phyloP scores from a whole-genome alignment of 495 filamentous ascomycete genomes.

The Hypoxylon cercidicola region DNA sequence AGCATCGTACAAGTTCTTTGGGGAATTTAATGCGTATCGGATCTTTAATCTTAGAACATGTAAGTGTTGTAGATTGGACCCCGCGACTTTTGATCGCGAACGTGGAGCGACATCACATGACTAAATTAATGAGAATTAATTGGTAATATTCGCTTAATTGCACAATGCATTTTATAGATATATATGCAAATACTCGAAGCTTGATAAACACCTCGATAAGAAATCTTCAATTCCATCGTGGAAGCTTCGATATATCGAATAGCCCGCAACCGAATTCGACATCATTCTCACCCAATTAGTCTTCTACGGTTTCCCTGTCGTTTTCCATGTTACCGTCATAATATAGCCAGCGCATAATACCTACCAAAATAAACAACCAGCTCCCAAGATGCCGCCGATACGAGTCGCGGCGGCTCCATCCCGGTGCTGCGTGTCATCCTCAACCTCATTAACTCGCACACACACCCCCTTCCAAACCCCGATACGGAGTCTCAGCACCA shows the following conservation, averaged over 20 bases:
- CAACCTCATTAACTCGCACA: slow-evolving; percentile 13
- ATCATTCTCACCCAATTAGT: neutral
- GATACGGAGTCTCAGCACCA: slow-evolving; percentile 36
- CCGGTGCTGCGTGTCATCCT: slow-evolving; percentile 28
- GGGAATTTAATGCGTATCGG: neutral
- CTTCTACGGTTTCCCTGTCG: neutral
- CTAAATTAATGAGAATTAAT: neutral
- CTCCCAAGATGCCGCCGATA: slow-evolving; percentile 24
- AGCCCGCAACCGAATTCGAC: slow-evolving; percentile 1
- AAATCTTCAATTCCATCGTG: slow-evolving; percentile 24
- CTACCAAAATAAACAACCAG: neutral
- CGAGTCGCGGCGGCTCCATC: slow-evolving; percentile 20
- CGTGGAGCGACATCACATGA: slow-evolving; percentile 42
- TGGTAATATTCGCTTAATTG: neutral
- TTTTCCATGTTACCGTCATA: slow-evolving; percentile 4
- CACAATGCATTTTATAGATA: neutral
- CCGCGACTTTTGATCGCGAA: slow-evolving; percentile 32
- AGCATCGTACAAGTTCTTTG: slow-evolving; percentile 62
- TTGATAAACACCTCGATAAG: slow-evolving; percentile 8
- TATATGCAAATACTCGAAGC: neutral
- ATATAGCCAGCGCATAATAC: neutral
- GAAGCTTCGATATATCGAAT: slow-evolving; percentile 8
- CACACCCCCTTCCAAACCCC: slow-evolving; percentile 40
- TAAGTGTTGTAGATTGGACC: slow-evolving; percentile 8
- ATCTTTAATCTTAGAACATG: neutral